Percentiles rank a stretch among this genome's conserved stretches.
Conservation (phyloP, 495 filamentous ascomycete genomes). For the Neurospora sp. region DNA sequence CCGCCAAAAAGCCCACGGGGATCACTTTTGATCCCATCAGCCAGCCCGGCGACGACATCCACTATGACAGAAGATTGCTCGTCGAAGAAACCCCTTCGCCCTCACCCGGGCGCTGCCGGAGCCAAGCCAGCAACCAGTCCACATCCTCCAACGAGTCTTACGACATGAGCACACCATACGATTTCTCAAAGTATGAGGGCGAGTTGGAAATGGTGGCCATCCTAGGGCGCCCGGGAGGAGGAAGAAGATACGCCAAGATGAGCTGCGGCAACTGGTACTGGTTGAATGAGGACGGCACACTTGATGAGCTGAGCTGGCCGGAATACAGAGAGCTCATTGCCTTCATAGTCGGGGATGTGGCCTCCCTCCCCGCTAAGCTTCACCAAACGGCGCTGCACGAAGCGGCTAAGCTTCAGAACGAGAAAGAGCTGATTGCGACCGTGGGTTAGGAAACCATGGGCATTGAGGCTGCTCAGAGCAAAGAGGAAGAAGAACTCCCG, state of each 20-base stretch:
- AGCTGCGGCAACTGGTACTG: not conserved
- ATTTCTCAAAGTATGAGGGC: not conserved
- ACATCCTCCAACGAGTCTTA: accelerated
- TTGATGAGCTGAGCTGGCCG: accelerated
- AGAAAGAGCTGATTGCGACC: not conserved
- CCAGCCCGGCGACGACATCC: not conserved
- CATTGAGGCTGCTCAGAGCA: not conserved
- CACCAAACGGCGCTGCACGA: not conserved
- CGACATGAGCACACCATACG: not conserved
- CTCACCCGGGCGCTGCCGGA: accelerated
- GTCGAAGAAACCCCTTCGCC: not conserved
- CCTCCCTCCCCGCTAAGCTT: not conserved
- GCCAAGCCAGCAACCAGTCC: not conserved
- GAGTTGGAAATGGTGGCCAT: accelerated
- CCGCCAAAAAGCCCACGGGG: not conserved
- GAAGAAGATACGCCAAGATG: not conserved
- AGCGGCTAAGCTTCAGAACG: not conserved
- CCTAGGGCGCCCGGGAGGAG: not conserved
- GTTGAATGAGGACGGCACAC: not conserved
- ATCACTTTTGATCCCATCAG: not conserved
- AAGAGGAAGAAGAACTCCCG: not conserved
- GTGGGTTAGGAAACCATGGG: not conserved
- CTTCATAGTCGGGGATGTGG: not conserved
- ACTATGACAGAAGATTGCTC: not conserved
- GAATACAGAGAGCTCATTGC: not conserved